Evolutionary conservation across 192 early-diverging fungal genomes (phyloP), one percentile per base, ranked within the genome.

Genomic region (Podila verticillata): DNA sequence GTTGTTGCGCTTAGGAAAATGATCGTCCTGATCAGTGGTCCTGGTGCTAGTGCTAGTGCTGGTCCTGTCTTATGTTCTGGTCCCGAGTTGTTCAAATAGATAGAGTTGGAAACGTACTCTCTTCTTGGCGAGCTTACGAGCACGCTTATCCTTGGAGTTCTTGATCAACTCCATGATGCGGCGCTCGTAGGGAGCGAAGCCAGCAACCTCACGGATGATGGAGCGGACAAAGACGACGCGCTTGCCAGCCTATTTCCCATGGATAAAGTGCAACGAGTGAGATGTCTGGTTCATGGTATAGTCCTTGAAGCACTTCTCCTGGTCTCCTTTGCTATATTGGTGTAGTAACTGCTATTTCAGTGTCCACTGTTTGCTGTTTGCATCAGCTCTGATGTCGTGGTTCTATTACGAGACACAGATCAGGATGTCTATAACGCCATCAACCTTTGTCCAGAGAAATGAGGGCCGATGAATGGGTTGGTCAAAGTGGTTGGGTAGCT

Each of bases 101-200:
- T 65, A 34, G 32, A 5, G 32, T 34, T 34, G 32, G 6, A 34
- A 34, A 84, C 89, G 48, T 87, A 91, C 92, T 73, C 92, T 95
- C 90, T 92, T 95, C 94, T 99, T 99, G 81, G 96, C 95, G 68
- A 99, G 91, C 92, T 96, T 97, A 85, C 95, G 92, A 66, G 98
- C 98, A 84, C 98, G 95, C 96, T 99, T 99, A 87, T 99, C 98
- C 88, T 96, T 97, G 86, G 95, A 95, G 94, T 98, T 98, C 93
- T 96, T 97, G 84, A 99, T 88, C 93, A 99, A 91, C 92, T 99
- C 98, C 97, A 99, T 98, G 74, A 99, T 93, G 87, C 98, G 93
- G 75, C 93, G 93, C 89, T 99, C 98, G 85, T 99, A 99, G 66
- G 98, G 98, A 61, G 98, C 94, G 81, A 93, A 99, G 63, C 98